Base-by-base conservation (phyloP, 78 protist genomes). In the Dictyostelium purpureum region DNA sequence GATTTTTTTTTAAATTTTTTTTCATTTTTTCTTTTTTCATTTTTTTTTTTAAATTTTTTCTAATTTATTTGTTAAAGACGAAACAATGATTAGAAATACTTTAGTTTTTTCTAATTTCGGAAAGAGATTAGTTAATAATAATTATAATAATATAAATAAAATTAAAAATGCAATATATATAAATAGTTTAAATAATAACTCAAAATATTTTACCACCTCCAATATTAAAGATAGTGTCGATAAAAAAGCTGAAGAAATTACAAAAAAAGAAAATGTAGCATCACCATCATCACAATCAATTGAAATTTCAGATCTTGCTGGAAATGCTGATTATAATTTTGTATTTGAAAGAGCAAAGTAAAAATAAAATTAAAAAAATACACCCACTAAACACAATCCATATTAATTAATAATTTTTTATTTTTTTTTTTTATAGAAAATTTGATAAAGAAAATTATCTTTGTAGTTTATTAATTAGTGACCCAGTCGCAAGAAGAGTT, bases 271-370 rank as follows among this genome's bases (percentile, higher is more conserved):
- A 43, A 26, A 40, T 45, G 38, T 31, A 82, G 21, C 56, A 43
- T 77, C 79, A 59, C 78, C 91, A 85, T 73, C 79, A 19, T 54
- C 91, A 28, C 56, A 70, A 85, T 73, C 79, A 59, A 85, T 73
- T 10, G 37, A 21, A 21, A 33, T 73, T 6, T 28, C 65, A 11
- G 82, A 85, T 42, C 43, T 85, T 4, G 65, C 91, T 24, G 38
- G 38, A 21, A 65, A 35, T 26, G 52, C 56, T 10, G 91, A 85
- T n/a, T 70, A 73, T 35, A 85, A 73, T 45, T 85, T 71, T 47
- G 91, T 85, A 4, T 73, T 73, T 77, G 78, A 85, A 57, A 71
- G 91, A 47, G 49, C 40, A 70, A 85, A 85, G 82, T 57, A 54
- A 40, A 12, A 2, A 47, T 3, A 47, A 4, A 43, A 43, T 43